Evolutionary conservation across 2,329 filamentous ascomycete genomes (phyloP), one percentile per base, ranked within the genome.

Genomic region (Coleophoma crateriformis): DNA sequence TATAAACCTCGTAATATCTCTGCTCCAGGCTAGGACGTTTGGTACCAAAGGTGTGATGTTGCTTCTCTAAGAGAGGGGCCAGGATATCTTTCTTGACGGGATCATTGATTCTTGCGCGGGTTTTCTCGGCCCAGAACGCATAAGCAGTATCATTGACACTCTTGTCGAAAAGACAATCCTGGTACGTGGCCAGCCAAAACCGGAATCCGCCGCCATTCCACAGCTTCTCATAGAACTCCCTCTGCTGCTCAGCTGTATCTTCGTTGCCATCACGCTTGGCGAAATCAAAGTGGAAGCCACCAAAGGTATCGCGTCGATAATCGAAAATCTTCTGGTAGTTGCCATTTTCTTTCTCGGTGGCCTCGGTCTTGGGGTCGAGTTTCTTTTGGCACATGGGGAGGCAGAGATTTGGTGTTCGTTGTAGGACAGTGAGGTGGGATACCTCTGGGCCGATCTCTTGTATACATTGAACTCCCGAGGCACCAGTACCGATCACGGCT

Each of bases 341-440:
- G 0, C 57, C 56, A 40, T 70, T 70, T 7, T 56, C 57, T 22
- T 65, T 65, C 17, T 73, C 65, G 53, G 78, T 71, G 48, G 78
- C 72, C 39, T 77, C 67, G 33, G 62, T 66, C 4, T 45, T 33
- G 1, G 39, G 49, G 0, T 69, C 68, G 1, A 81, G 57, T 2
- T 62, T 48, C 1, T 68, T 62, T 54, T 81, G 76, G 2, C 71
- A 65, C 77, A 85, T 82, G 0, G 82, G 82, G 0, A 84, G 59
- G 12, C 74, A 77, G 12, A 77, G 71, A 50, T 81, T 82, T 0
- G 81, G 78, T 2, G 77, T 83, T 15, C 81, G 70, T 52, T 83
- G 74, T 57, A 81, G 81, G 2, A 82, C 74, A 2, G 63, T 67
- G 34, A 70, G 49, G 17, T 65, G n/a, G 61, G 60, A 48, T 69